These are phyloP conservation scores for Streptanthus diversifolius DNA, from an alignment of 345 rosid genomes.

Conservation along the genomic window DNA sequence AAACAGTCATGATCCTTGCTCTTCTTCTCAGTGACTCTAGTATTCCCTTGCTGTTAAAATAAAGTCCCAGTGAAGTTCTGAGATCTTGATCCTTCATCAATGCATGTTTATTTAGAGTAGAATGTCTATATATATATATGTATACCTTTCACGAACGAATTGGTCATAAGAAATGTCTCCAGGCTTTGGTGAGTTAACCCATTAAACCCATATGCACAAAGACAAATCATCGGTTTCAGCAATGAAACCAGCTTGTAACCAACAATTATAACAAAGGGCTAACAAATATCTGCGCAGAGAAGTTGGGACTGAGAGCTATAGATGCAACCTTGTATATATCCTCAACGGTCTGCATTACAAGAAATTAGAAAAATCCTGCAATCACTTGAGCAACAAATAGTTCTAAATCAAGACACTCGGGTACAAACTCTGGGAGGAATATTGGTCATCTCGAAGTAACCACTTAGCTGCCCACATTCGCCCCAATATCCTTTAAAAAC, in stretches of 20 bases:
- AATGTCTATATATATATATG: conserved; percentile 32
- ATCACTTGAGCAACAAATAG: background rate
- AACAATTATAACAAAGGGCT: conserved; percentile 23
- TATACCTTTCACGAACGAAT: conserved; percentile 76
- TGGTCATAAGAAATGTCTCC: conserved; percentile 92
- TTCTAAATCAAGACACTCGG: background rate
- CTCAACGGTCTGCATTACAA: conserved; percentile 71
- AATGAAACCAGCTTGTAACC: background rate
- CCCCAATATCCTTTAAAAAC: conserved; percentile 99
- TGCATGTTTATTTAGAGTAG: background rate
- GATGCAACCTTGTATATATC: conserved; percentile 97
- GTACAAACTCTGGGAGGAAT: conserved; percentile 72
- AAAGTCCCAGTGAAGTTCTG: background rate
- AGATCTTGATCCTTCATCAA: conserved; percentile 12
- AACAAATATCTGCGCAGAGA: conserved; percentile 96
- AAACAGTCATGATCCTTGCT: conserved; percentile 94
- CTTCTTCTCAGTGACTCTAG: conserved; percentile 89
- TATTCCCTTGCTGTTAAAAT: conserved; percentile 68
- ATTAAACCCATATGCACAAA: conserved; percentile 80
- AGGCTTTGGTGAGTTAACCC: conserved; percentile 92
- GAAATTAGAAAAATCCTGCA: background rate
- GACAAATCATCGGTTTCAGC: background rate
- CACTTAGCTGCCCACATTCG: conserved; percentile 99
- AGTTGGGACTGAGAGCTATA: conserved; percentile 90
- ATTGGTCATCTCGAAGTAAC: conserved; percentile 99